Percentiles rank a stretch among this genome's conserved stretches.
Evolutionary conservation across 495 filamentous ascomycete species (phyloP).

Genomic region (Lasiosphaeria hispida): DNA sequence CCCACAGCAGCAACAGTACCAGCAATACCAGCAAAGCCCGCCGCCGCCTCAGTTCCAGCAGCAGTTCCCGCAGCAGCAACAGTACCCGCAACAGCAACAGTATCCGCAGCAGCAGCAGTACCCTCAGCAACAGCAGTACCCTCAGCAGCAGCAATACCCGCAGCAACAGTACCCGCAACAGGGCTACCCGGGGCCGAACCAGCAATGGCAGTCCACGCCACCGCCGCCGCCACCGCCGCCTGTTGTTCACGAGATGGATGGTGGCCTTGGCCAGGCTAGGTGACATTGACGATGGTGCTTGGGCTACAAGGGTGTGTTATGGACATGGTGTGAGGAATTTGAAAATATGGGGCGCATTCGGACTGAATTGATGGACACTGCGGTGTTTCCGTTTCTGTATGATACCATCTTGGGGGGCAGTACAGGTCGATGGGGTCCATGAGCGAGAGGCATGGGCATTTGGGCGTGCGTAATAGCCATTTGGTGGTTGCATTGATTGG

Average conservation of each 20-base stretch:
- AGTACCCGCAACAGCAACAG: constrained; percentile 3
- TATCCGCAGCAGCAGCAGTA: constrained; percentile 1
- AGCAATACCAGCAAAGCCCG: constrained; percentile 6
- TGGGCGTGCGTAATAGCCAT: no score
- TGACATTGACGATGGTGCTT: background rate
- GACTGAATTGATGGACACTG: no score
- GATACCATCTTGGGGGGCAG: no score
- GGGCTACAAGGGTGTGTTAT: background rate
- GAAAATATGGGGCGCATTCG: no score
- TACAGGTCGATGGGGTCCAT: no score
- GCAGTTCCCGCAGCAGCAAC: background rate
- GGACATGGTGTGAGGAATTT: no score
- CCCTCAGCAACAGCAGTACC: constrained; percentile 24
- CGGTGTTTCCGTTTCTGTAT: no score
- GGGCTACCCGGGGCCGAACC: constrained; percentile 14
- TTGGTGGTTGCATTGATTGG: no score
- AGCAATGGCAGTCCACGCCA: constrained; percentile 38
- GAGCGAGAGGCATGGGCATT: no score
- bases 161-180: constrained; percentile 17
- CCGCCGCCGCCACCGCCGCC: constrained; percentile 29
- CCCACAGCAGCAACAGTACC: constrained; percentile 23
- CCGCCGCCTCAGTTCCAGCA: background rate
- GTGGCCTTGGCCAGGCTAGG: constrained; percentile 16
- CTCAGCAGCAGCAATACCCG: constrained; percentile 11
- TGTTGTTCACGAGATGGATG: constrained; percentile 40